Conservation (phyloP, 306 rosid species). For the Abrus precatorius region DNA sequence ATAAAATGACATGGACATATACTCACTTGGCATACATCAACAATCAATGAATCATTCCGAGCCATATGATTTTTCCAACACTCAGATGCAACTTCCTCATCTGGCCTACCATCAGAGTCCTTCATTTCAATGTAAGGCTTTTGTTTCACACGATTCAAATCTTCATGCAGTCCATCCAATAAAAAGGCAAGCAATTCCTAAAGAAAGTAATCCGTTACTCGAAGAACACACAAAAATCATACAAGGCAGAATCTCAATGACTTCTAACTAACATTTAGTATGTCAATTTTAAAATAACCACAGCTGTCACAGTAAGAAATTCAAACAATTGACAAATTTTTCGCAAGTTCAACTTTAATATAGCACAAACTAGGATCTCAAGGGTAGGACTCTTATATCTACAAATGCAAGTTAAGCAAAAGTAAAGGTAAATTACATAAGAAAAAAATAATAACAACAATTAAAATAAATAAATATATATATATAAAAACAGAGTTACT, state of each 20-base stretch:
- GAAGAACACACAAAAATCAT: constrained; percentile 41
- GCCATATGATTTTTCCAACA: constrained; percentile 98
- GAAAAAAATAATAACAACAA: not conserved
- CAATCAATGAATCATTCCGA: constrained; percentile 96
- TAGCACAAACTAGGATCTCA: not conserved
- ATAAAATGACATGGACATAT: constrained; percentile 27
- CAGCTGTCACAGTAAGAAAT: constrained; percentile 9
- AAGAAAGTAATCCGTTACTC: constrained; percentile 43
- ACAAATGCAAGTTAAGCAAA: constrained; percentile 30
- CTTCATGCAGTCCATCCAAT: constrained; percentile 99
- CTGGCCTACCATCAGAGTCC: constrained; percentile 92
- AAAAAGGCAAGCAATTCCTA: constrained; percentile 99
- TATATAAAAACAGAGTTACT: not conserved
- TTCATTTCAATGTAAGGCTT: constrained; percentile 98
- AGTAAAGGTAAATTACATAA: not conserved
- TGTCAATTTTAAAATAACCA: constrained; percentile 7
- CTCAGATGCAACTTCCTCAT: constrained; percentile 92
- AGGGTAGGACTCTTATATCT: not conserved
- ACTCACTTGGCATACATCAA: constrained; percentile 99
- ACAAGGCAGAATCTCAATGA: constrained; percentile 30
- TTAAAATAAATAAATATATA: too few species aligned
- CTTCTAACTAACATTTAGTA: constrained; percentile 33
- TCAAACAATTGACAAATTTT: constrained; percentile 7
- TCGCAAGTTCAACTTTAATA: constrained; percentile 13
- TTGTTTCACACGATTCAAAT: constrained; percentile 96